These are phyloP conservation scores for Trametes polyzona DNA, from an alignment of 1,284 basidiomycete species.

Conservation along the genomic window DNA sequence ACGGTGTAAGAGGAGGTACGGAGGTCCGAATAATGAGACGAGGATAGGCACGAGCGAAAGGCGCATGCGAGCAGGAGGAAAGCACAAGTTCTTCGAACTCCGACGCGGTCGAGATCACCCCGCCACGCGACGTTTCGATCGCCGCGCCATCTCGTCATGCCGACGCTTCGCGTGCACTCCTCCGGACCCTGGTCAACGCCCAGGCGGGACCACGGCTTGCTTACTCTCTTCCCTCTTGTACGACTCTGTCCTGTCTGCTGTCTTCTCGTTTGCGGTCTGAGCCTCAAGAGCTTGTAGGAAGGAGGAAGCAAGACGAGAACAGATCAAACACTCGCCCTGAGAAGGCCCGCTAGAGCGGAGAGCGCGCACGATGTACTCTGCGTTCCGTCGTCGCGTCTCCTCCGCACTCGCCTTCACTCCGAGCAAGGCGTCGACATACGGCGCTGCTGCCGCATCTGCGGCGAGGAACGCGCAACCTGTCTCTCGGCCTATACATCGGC, in stretches of 20 bases:
- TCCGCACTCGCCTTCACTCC: conserved; percentile 38
- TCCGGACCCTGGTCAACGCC: background rate
- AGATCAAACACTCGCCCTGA: background rate
- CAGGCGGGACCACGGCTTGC: background rate
- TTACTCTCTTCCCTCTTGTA: background rate
- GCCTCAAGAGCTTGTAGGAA: background rate
- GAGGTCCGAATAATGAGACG: background rate
- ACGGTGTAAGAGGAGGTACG: background rate
- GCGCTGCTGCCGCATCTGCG: conserved; percentile 28
- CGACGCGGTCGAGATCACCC: background rate
- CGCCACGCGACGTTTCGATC: conserved; percentile 2
- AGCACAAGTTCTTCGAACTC: conserved; percentile 2
- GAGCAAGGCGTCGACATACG: conserved; percentile 58
- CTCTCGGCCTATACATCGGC: conserved; percentile 52
- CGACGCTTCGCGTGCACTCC: conserved; percentile 2
- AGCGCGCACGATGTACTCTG: conserved; percentile 45
- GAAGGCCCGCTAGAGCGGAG: conserved; percentile 6
- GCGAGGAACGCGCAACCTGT: conserved; percentile 40
- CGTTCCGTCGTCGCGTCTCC: conserved; percentile 46
- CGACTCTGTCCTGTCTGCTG: background rate
- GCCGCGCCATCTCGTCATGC: conserved; percentile 22
- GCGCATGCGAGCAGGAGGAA: background rate
- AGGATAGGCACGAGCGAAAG: background rate
- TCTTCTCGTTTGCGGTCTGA: background rate
- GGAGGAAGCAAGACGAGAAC: background rate